Evolutionary conservation across 495 filamentous ascomycete genomes (phyloP).

Genomic region (Aspergillus mulundensis): DNA sequence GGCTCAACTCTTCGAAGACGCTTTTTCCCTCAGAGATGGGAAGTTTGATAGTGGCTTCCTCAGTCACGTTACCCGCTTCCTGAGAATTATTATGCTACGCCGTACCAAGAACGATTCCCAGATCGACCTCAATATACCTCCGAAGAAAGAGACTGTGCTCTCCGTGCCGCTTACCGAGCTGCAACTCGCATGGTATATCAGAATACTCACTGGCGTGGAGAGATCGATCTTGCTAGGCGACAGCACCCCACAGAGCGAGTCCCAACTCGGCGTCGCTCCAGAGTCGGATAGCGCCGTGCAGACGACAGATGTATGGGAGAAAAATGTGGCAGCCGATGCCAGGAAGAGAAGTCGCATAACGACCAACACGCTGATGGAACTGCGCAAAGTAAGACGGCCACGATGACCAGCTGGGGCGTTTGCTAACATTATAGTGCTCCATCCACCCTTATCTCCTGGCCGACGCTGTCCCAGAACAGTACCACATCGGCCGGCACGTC

Average conservation of each 20-base stretch:
- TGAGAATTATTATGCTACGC: slow-evolving; percentile 61
- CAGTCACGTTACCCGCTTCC: slow-evolving; percentile 47
- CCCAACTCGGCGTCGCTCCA: background rate
- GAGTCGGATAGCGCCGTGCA: background rate
- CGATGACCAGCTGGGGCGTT: background rate
- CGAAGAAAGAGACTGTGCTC: slow-evolving; percentile 56
- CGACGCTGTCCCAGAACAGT: slow-evolving; percentile 7
- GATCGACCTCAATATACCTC: slow-evolving; percentile 54
- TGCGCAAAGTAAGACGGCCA: slow-evolving; percentile 44
- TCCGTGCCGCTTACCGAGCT: slow-evolving; percentile 59
- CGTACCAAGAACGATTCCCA: slow-evolving; percentile 58
- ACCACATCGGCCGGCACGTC: slow-evolving; percentile 36
- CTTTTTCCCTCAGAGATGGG: slow-evolving; percentile 56
- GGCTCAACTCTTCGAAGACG: slow-evolving; percentile 47
- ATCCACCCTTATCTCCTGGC: slow-evolving; percentile 57
- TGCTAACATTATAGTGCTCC: slow-evolving; percentile 39
- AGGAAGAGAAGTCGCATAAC: slow-evolving; percentile 6
- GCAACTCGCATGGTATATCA: slow-evolving; percentile 59
- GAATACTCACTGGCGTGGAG: slow-evolving; percentile 54
- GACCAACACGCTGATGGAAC: slow-evolving; percentile 57
- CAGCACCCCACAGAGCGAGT: background rate
- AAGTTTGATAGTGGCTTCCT: slow-evolving; percentile 52
- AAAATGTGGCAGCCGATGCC: background rate
- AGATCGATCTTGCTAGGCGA: slow-evolving; percentile 16
- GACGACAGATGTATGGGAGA: slow-evolving; percentile 1